Evolutionary conservation across 2,329 filamentous ascomycete genomes (phyloP), one percentile per base, ranked within the genome.

Genomic region (Capronia coronata): DNA sequence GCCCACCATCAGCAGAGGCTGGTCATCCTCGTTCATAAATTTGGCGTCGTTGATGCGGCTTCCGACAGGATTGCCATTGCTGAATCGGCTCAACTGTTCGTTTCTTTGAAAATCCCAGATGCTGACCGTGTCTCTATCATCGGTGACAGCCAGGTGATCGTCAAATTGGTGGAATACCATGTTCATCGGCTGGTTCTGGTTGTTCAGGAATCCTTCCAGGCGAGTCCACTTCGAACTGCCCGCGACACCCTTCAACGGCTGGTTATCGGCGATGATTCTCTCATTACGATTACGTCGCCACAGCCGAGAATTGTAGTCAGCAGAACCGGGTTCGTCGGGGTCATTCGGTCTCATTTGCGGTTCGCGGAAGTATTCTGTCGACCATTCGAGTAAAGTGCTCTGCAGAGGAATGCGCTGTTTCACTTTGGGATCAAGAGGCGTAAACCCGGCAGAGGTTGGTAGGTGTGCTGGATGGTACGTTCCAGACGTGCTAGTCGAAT

Each of bases 111-210:
- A 98, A 67, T 98, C 93, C 87, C 93, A 97, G 23, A 98, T 80
- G 50, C 80, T 75, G 53, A 50, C 55, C 45, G 30, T 94, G 67
- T 98, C 94, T 48, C 86, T 82, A 61, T 95, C 90, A 67, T 98
- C 93, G 10, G 89, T 87, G 10, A 96, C 88, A 1, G 93, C 87
- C 16, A 98, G 78, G 64, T 97, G 90, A 62, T 96, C 87, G 65
- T 98, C 93, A 61, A 96, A 98, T 65, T 98, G 93, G 69, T 98
- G 93, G 67, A 97, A 95, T 3, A 87, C 86, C 83, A 98, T 86
- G 70, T 90, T 94, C 56, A 84, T 81, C 0, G 93, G 91, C 65
- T 96, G 93, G 25, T 84, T 86, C 23, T 84, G 82, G 59, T 96
- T 97, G 63, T 91, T 90, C 64, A 96, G 82, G 55, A 94, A 84